A percentile compares a stretch with the other conserved stretches of the same genome.
phyloP scores from a whole-genome alignment of 441 rosid genomes.

The Raphanus hybrid region DNA sequence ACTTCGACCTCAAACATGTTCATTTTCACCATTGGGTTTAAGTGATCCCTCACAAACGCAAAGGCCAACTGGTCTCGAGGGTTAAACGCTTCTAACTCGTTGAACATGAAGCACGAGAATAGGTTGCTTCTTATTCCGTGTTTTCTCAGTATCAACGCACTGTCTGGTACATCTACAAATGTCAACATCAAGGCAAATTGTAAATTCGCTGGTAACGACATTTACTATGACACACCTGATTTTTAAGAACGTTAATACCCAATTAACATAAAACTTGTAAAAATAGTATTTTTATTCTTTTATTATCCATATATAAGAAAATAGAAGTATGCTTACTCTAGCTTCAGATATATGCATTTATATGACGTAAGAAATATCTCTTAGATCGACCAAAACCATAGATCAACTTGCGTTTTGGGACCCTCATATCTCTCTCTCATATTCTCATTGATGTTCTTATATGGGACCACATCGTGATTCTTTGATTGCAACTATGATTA shows the following conservation, averaged over 20 bases:
- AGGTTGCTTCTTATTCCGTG: conserved; percentile 63
- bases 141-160: conserved; percentile 69
- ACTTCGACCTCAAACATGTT: conserved; percentile 90
- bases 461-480: conserved; percentile 38
- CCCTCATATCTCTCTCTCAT: conserved; percentile 17
- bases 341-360: neutral
- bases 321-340: neutral
- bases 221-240: neutral
- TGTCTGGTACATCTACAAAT: conserved; percentile 77
- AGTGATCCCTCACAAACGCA: conserved; percentile 71
- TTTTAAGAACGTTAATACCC: neutral
- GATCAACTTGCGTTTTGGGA: conserved; percentile 24
- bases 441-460: neutral
- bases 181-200: neutral
- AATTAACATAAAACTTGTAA: neutral
- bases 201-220: neutral
- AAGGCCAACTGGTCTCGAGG: conserved; percentile 86
- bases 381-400: conserved; percentile 16
- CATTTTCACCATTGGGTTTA: conserved; percentile 61
- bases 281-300: conserved; percentile 2
- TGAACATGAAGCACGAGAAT: conserved; percentile 84
- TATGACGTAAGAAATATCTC: neutral
- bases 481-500: conserved; percentile 33
- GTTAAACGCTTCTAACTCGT: conserved; percentile 80
- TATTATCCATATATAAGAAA: neutral